Evolutionary conservation across 31 red algal species (phyloP).

Genomic region (Odonthalia washingtoniensis): DNA sequence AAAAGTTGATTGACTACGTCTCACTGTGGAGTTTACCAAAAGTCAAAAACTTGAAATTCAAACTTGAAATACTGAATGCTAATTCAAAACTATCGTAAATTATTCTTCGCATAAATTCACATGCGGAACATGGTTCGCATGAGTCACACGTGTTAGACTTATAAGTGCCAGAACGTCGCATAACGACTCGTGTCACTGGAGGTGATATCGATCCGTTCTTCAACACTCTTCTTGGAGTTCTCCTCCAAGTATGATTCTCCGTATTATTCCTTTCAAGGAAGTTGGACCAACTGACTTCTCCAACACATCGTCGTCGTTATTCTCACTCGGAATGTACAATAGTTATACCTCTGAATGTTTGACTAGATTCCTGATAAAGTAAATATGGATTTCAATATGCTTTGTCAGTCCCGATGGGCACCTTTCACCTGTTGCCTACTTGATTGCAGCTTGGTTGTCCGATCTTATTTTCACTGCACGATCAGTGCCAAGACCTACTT

Average conservation of each 20-base stretch:
- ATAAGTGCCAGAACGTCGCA: no score
- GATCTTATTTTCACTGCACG: background rate
- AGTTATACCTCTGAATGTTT: background rate
- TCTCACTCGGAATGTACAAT: background rate
- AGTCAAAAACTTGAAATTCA: no score
- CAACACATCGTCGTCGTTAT: background rate
- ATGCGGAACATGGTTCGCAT: no score
- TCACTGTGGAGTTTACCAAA: no score
- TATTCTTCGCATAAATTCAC: no score
- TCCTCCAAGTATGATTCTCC: background rate
- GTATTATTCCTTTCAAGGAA: background rate
- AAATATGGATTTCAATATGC: constrained; percentile 17
- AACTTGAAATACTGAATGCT: no score
- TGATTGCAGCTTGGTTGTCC: constrained; percentile 21
- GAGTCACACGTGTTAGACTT: no score
- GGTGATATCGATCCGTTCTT: background rate
- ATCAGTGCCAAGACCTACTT: background rate
- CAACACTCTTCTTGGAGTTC: background rate
- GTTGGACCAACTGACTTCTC: background rate
- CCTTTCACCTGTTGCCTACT: constrained; percentile 2
- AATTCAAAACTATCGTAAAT: no score
- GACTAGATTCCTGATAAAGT: constrained; percentile 21
- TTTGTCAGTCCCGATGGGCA: constrained; percentile 8
- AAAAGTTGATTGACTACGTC: no score
- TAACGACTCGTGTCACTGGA: no score